Evolutionary conservation across 106 monocot species (phyloP).

Genomic region (Vanilla planifolia): DNA sequence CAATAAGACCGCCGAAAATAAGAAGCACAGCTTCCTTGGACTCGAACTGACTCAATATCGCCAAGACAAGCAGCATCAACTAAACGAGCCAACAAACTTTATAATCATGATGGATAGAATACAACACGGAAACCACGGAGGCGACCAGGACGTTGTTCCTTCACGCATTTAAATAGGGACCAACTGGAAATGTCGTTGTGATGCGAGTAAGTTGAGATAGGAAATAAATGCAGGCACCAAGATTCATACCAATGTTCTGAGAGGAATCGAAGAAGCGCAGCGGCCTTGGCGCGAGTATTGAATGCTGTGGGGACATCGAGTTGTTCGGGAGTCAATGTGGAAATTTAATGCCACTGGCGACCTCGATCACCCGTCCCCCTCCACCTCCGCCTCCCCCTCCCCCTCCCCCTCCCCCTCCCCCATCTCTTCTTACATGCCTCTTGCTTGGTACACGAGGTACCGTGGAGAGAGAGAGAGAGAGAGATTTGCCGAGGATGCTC

Average conservation of each 20-base stretch:
- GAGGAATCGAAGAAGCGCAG: not conserved
- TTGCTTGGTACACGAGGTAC: no score
- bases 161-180: not conserved
- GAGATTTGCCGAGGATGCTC: no score
- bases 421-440: no score
- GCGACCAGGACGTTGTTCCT: not conserved
- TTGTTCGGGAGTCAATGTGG: not conserved
- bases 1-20: not conserved
- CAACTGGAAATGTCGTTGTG: not conserved
- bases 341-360: slow-evolving; percentile 2
- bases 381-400: not conserved
- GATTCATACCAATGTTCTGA: not conserved
- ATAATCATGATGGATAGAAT: not conserved
- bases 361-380: not conserved
- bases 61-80: not conserved
- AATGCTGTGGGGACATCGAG: slow-evolving; percentile 4
- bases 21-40: no score
- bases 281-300: not conserved
- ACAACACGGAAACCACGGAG: not conserved
- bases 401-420: not conserved
- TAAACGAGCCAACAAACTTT: not conserved
- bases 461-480: not conserved
- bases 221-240: not conserved
- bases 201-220: not conserved
- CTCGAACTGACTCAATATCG: no score